These are phyloP conservation scores for Aspergillus avenaceus DNA, from an alignment of 495 filamentous ascomycete genomes.

Conservation along the genomic window DNA sequence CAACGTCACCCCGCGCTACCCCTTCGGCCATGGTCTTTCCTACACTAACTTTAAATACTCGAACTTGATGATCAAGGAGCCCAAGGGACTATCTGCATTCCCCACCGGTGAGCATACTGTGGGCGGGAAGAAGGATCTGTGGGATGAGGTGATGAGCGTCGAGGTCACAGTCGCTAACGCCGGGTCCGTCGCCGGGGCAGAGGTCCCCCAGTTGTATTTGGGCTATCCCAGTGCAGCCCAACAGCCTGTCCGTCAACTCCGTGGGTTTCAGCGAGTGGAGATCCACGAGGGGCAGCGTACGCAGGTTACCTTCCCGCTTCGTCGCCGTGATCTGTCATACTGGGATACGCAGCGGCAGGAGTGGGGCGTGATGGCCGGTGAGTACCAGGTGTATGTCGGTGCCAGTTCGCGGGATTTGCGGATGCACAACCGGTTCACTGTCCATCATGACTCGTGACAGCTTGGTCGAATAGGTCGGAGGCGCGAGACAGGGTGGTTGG, in stretches of 20 bases:
- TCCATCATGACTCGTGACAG: too few species aligned
- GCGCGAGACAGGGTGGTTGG: too few species aligned
- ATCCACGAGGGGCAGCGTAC: constrained; percentile 35
- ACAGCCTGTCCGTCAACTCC: constrained; percentile 32
- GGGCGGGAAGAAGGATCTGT: constrained; percentile 56
- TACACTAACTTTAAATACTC: constrained; percentile 62
- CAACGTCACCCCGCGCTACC: constrained; percentile 57
- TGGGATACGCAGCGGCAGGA: constrained; percentile 60
- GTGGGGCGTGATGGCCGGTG: constrained; percentile 55
- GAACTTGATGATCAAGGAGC: constrained; percentile 30
- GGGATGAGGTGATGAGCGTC: constrained; percentile 50
- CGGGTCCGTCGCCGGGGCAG: constrained; percentile 47
- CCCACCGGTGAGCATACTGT: constrained; percentile 34
- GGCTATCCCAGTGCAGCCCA: constrained; percentile 40
- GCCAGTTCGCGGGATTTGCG: constrained; percentile 8
- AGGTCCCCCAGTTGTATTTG: constrained; percentile 65
- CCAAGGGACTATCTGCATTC: not conserved
- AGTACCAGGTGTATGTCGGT: constrained; percentile 53
- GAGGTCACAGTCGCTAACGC: constrained; percentile 45
- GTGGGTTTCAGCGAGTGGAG: constrained; percentile 60
- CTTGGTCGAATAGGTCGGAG: too few species aligned
- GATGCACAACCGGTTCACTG: too few species aligned
- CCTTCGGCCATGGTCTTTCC: constrained; percentile 65
- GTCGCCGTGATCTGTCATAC: constrained; percentile 59
- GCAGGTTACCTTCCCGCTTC: constrained; percentile 52